These are phyloP conservation scores for Nigrograna mackinnonii DNA, from an alignment of 2,329 filamentous ascomycete species.

Conservation along the genomic window DNA sequence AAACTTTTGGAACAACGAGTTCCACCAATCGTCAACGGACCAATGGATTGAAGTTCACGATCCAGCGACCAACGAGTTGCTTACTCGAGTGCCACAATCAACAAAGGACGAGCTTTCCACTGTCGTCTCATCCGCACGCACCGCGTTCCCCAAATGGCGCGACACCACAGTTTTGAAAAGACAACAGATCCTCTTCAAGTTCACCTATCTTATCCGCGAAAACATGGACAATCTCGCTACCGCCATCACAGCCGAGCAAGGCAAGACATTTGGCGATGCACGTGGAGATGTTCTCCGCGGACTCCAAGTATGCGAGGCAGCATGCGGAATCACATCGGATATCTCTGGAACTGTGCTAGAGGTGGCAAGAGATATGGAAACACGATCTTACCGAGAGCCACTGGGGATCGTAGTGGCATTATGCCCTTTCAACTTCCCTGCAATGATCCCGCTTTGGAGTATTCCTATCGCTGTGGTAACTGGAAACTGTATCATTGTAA, in stretches of 20 bases:
- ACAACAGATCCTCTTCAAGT: conserved; percentile 88
- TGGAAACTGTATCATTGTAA: conserved; percentile 82
- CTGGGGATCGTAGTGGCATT: conserved; percentile 81
- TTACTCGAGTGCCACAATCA: conserved; percentile 81
- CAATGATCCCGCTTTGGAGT: conserved; percentile 92
- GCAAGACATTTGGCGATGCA: conserved; percentile 84
- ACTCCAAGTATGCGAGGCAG: conserved; percentile 82
- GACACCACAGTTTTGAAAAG: conserved; percentile 72
- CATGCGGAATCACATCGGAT: conserved; percentile 78
- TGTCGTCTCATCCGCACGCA: conserved; percentile 74
- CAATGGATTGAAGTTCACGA: conserved; percentile 81
- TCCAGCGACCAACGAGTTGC: conserved; percentile 82
- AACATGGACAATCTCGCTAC: conserved; percentile 85
- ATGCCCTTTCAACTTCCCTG: conserved; percentile 89
- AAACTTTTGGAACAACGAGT: conserved; percentile 83
- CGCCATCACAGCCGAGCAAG: conserved; percentile 85
- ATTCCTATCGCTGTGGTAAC: conserved; percentile 84
- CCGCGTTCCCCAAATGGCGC: conserved; percentile 75
- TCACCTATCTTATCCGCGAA: conserved; percentile 76
- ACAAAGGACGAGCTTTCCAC: conserved; percentile 77
- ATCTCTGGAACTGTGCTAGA: conserved; percentile 83
- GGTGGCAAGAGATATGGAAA: conserved; percentile 90
- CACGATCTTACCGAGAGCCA: conserved; percentile 78
- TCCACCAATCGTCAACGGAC: conserved; percentile 67
- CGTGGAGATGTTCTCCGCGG: conserved; percentile 81